Conservation (phyloP, 208 protist species). For the Trypanosoma lewisi region DNA sequence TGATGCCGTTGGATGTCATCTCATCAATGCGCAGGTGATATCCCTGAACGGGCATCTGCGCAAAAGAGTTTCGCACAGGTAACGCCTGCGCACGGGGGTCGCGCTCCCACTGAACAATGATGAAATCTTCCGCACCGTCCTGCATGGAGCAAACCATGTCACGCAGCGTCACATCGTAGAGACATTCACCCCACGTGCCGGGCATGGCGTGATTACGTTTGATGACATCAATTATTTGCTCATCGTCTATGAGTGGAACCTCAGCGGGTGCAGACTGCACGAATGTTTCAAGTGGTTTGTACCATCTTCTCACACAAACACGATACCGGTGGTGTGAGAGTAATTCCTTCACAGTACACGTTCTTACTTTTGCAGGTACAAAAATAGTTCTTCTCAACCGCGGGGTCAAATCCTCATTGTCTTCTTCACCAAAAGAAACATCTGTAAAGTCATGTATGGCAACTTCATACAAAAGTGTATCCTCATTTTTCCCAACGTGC, state of each 20-base stretch:
- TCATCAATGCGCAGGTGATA: conserved; percentile 83
- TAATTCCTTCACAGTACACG: conserved; percentile 62
- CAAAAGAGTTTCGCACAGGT: conserved; percentile 43
- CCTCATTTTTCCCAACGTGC: conserved; percentile 61
- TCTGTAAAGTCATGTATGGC: conserved; percentile 70
- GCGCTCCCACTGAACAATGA: conserved; percentile 76
- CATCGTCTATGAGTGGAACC: conserved; percentile 22
- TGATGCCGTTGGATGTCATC: conserved; percentile 46
- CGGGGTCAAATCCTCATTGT: conserved; percentile 19
- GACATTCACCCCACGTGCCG: conserved; percentile 74
- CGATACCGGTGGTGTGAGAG: conserved; percentile 75
- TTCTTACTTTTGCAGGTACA: conserved; percentile 48
- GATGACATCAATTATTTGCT: conserved; percentile 42
- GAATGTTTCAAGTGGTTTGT: conserved; percentile 63
- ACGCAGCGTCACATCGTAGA: conserved; percentile 72
- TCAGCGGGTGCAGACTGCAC: conserved; percentile 11
- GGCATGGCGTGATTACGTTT: conserved; percentile 45
- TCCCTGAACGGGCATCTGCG: conserved; percentile 43
- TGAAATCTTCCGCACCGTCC: conserved; percentile 76
- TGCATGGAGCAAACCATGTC: conserved; percentile 76
- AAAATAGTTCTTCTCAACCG: conserved; percentile 27
- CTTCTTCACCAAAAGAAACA: conserved; percentile 53
- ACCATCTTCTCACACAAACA: conserved; percentile 87
- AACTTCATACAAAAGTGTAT: conserved; percentile 80
- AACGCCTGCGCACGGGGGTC: conserved; percentile 52